A percentile compares a stretch with the other conserved stretches of the same genome.
Evolutionary conservation across 352 stramenopile species (phyloP).

Genomic region (Peronospora tabacina): DNA sequence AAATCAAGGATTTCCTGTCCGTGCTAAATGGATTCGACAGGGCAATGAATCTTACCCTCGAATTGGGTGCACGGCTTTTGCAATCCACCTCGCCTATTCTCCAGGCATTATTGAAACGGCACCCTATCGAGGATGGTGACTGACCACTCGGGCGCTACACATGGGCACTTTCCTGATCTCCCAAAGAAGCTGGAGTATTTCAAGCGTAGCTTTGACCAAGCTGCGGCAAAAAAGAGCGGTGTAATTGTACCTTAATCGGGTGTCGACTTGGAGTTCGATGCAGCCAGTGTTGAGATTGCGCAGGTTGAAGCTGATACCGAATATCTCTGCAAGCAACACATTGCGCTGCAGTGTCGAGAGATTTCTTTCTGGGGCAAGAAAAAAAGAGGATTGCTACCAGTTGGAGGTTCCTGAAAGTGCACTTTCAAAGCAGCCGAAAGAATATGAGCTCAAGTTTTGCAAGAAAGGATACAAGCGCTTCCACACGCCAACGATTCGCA

Average conservation of each 20-base stretch:
- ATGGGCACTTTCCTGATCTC: conserved; percentile 88
- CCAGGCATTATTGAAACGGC: conserved; percentile 44
- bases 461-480: conserved; percentile 92
- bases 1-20: conserved; percentile 91
- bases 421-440: conserved; percentile 85
- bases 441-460: conserved; percentile 91
- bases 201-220: conserved; percentile 93
- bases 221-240: conserved; percentile 83
- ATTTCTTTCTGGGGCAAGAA: conserved; percentile 95
- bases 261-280: conserved; percentile 93
- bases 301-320: conserved; percentile 81
- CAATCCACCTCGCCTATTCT: conserved; percentile 53
- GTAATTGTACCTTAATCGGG: conserved; percentile 91
- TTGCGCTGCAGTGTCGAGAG: conserved; percentile 59
- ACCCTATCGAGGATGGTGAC: conserved; percentile 16
- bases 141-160: conserved; percentile 10
- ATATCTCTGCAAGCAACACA: conserved; percentile 82
- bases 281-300: conserved; percentile 82
- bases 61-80: conserved; percentile 69
- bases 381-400: conserved; percentile 92
- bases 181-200: conserved; percentile 92
- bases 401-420: conserved; percentile 87
- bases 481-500: conserved; percentile 82
- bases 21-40: conserved; percentile 87
- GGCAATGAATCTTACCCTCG: conserved; percentile 71